These are phyloP conservation scores for Arthrobotrys musiformis DNA, from an alignment of 2,329 filamentous ascomycete species.

Conservation along the genomic window DNA sequence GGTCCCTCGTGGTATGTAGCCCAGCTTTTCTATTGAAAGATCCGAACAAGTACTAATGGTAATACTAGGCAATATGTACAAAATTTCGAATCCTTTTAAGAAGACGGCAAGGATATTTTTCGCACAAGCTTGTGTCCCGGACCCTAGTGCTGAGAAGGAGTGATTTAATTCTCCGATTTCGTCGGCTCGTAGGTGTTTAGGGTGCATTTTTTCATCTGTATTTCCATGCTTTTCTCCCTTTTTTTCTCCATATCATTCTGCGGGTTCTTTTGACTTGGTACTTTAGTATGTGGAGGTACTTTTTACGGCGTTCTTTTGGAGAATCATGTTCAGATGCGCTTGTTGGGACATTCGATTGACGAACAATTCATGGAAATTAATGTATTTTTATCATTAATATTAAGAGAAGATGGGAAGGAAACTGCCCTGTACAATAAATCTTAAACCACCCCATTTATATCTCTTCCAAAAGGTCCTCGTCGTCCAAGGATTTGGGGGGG, in stretches of 20 bases:
- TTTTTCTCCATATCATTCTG: background rate
- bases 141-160: background rate
- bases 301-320: background rate
- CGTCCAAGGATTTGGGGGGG: slow-evolving; percentile 64
- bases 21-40: background rate
- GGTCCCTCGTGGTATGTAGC: slow-evolving; percentile 84
- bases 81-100: slow-evolving; percentile 82
- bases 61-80: slow-evolving; percentile 85
- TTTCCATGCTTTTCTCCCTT: background rate
- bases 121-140: slow-evolving; percentile 76
- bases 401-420: background rate
- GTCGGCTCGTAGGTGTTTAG: background rate
- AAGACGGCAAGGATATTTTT: slow-evolving; percentile 85
- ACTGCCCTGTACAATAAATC: background rate
- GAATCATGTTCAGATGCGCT: background rate
- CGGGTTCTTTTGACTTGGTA: background rate
- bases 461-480: slow-evolving; percentile 77
- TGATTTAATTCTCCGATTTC: background rate
- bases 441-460: slow-evolving; percentile 69
- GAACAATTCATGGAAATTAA: slow-evolving; percentile 11
- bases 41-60: slow-evolving; percentile 3
- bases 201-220: background rate
- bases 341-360: slow-evolving; percentile 9
- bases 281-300: background rate
- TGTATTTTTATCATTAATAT: slow-evolving; percentile 8